phyloP scores from a whole-genome alignment of 306 rosid species.

The Canavalia gladiata region DNA sequence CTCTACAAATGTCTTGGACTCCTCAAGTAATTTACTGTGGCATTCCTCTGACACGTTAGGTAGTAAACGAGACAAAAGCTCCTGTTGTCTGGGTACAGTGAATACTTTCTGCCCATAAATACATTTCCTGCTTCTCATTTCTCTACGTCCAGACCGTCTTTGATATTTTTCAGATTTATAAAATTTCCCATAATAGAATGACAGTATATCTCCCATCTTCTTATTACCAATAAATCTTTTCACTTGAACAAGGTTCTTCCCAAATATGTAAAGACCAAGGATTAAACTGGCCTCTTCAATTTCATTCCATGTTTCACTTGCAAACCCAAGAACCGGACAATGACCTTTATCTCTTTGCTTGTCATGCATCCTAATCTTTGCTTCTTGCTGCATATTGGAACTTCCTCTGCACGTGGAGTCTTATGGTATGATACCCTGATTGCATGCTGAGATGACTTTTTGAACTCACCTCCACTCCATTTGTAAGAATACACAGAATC shows the following conservation, averaged over 20 bases:
- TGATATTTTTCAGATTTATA: conserved; percentile 70
- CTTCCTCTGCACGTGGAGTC: too few relatives aligned
- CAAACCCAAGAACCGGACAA: conserved; percentile 70
- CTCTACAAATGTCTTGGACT: conserved; percentile 67
- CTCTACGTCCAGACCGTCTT: conserved; percentile 81
- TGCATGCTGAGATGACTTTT: too few relatives aligned
- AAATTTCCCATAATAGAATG: conserved; percentile 88
- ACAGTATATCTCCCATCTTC: conserved; percentile 76
- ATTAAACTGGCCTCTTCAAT: conserved; percentile 74
- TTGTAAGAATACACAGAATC: too few relatives aligned
- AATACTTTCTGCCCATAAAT: conserved; percentile 76
- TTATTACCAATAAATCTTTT: conserved; percentile 70
- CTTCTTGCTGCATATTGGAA: conserved; percentile 46
- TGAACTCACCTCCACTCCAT: too few relatives aligned
- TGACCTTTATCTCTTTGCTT: conserved; percentile 51
- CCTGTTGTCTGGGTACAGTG: conserved; percentile 84
- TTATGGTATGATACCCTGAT: too few relatives aligned
- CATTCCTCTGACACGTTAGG: conserved; percentile 64
- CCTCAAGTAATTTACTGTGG: conserved; percentile 63
- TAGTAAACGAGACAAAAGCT: conserved; percentile 77
- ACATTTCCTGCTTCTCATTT: conserved; percentile 71
- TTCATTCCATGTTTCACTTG: conserved; percentile 65
- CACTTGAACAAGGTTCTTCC: conserved; percentile 83
- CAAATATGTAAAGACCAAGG: conserved; percentile 86
- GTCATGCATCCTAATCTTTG: conserved; percentile 42